phyloP scores from a whole-genome alignment of 768 basidiomycete genomes.

The Rhodocollybia butyracea region DNA sequence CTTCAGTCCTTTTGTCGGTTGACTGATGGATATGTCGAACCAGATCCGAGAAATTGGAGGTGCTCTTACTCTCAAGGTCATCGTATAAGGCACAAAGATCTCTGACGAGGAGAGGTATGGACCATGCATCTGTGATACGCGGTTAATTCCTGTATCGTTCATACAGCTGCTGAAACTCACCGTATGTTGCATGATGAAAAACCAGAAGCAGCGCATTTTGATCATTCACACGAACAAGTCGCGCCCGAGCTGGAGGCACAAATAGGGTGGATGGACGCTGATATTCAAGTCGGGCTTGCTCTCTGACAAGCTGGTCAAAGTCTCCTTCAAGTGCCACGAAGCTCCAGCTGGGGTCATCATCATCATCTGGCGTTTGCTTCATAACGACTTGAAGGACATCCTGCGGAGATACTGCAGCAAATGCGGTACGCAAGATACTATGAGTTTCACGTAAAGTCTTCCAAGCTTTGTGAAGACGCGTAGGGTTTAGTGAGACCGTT shows the following conservation, averaged over 20 bases:
- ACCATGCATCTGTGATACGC: constrained; percentile 9
- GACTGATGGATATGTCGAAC: constrained; percentile 1
- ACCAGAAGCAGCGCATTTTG: constrained; percentile 4
- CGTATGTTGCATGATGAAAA: constrained; percentile 8
- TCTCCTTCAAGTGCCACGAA: constrained; percentile 6
- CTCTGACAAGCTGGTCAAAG: not conserved
- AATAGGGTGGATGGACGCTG: not conserved
- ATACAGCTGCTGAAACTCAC: not conserved
- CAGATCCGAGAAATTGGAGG: not conserved
- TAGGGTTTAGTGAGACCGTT: constrained; percentile 22
- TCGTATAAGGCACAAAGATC: constrained; percentile 8
- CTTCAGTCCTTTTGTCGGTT: not conserved
- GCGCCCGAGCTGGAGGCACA: constrained; percentile 3
- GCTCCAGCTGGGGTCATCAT: not conserved
- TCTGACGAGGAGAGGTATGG: constrained; percentile 1
- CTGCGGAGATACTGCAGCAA: constrained; percentile 18
- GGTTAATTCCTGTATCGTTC: not conserved
- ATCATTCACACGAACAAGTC: constrained; percentile 4
- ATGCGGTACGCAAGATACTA: constrained; percentile 41
- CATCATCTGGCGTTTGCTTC: not conserved
- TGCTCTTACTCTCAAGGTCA: constrained; percentile 1
- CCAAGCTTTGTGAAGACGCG: constrained; percentile 34
- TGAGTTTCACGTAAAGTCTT: constrained; percentile 28
- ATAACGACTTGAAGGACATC: constrained; percentile 5
- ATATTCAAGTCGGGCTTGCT: constrained; percentile 4